Evolutionary conservation across 148 eudicot genomes (phyloP), one percentile per base, ranked within the genome.

Genomic region (Rhododendron henanense): DNA sequence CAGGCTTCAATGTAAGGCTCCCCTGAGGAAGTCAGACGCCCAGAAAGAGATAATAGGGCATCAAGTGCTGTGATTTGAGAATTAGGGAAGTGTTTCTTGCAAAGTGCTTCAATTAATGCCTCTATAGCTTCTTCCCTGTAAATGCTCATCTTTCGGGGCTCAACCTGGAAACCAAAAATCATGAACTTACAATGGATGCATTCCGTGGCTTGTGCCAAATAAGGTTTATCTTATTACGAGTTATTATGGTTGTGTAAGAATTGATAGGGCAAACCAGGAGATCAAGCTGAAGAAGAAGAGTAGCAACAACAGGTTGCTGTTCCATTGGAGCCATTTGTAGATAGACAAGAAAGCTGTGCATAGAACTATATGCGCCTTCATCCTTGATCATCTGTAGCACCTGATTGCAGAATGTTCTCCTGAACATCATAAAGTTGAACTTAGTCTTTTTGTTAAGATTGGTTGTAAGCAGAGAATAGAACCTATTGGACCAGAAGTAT

Each of bases 241-340:
- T 51, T 48, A 25, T 2, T 45, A 23, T 39, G 73, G 10, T 39
- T 41, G n/a, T 4, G 78, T 14, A 85, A 83, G 48, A 73, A 10
- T 61, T 28, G 78, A 21, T 44, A 76, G 81, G 85, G 84, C 88
- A 75, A 81, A 92, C 94, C 94, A 92, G 87, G 63, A 92, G 91
- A 88, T 92, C 94, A 87, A 92, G 92, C 84, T 92, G 94, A 82
- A 92, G 91, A 74, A 92, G 91, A 87, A 92, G 91, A 55, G 87
- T 77, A 16, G 94, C 94, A 57, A 87, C 78, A 81, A 87, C 86
- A 85, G 92, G 90, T 89, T 90, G 92, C 88, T 92, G 94, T 53
- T 90, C 94, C 94, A 92, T 90, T 79, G 94, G 92, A 80, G 92
- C 90, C 92, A 90, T 92, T 69, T 92, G 92, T 41, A 92, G 85